Percentiles rank a stretch among this genome's conserved stretches.
Conservation (phyloP, 345 rosid species). For the Arabis hirsuta region DNA sequence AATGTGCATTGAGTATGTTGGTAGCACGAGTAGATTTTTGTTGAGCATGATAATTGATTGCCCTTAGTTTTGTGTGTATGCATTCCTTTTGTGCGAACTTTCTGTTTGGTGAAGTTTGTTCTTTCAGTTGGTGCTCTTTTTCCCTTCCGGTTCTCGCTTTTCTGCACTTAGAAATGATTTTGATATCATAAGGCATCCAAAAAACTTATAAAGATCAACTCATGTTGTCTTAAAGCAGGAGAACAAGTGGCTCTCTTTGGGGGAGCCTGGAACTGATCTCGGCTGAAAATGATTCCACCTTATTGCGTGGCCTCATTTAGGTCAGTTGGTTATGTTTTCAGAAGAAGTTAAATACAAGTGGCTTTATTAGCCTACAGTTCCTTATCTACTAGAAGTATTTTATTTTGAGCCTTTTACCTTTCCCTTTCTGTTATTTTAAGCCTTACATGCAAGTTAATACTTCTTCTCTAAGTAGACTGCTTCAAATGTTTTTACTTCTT, state of each 20-base stretch:
- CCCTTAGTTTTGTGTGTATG: conserved; percentile 2
- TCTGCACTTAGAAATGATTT: conserved; percentile 63
- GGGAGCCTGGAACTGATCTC: conserved; percentile 96
- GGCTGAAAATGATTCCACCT: conserved; percentile 96
- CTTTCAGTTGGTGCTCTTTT: conserved; percentile 52
- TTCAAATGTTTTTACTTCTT: conserved; percentile 14
- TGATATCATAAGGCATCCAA: conserved; percentile 55
- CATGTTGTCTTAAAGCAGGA: conserved; percentile 99
- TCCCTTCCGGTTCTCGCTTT: conserved; percentile 65
- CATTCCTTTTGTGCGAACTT: background rate
- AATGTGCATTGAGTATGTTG: conserved; percentile 1
- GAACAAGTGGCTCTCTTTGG: conserved; percentile 94
- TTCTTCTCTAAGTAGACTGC: conserved; percentile 25
- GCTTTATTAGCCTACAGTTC: conserved; percentile 67
- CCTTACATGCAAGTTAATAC: conserved; percentile 36
- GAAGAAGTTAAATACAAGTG: conserved; percentile 56
- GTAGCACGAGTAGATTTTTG: conserved; percentile 14
- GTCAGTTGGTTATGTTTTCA: conserved; percentile 93
- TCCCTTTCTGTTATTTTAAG: conserved; percentile 25
- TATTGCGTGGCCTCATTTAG: conserved; percentile 99
- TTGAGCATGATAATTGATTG: conserved; percentile 42
- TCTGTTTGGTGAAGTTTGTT: conserved; percentile 24
- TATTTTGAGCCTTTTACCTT: conserved; percentile 39
- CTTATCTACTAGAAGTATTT: conserved; percentile 34
- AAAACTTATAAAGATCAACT: conserved; percentile 53